phyloP scores from a whole-genome alignment of 2,329 filamentous ascomycete genomes.

The Clonostachys solani region DNA sequence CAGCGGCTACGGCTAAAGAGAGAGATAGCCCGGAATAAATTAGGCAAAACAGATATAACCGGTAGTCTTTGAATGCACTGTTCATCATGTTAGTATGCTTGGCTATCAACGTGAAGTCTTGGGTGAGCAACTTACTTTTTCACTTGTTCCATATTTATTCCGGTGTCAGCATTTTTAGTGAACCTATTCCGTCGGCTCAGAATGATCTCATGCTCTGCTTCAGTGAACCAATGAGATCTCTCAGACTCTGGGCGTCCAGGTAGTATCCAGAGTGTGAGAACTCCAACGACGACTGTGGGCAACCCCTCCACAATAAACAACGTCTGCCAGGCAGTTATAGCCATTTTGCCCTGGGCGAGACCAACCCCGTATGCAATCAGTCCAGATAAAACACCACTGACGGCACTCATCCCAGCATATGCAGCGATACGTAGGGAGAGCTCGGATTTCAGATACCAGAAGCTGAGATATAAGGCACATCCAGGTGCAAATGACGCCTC shows the following conservation, averaged over 20 bases:
- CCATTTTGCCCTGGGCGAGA: slow-evolving; percentile 4
- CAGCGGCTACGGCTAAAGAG: slow-evolving; percentile 7
- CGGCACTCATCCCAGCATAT: slow-evolving; percentile 9
- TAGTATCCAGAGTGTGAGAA: slow-evolving; percentile 7
- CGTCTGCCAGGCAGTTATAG: slow-evolving; percentile 6
- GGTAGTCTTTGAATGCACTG: slow-evolving; percentile 5
- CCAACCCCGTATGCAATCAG: slow-evolving; percentile 6
- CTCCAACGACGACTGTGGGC: slow-evolving; percentile 3
- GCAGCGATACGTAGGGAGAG: slow-evolving; percentile 8
- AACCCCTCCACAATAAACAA: slow-evolving; percentile 8
- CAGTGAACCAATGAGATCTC: slow-evolving; percentile 8
- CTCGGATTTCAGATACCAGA: slow-evolving; percentile 23
- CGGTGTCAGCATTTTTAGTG: slow-evolving; percentile 7
- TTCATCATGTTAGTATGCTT: neutral
- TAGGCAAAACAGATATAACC: slow-evolving; percentile 7
- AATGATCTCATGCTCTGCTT: slow-evolving; percentile 8
- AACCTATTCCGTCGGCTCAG: slow-evolving; percentile 6
- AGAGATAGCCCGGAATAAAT: slow-evolving; percentile 9
- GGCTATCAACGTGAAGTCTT: neutral
- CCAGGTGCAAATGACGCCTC: slow-evolving; percentile 22
- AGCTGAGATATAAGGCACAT: slow-evolving; percentile 18
- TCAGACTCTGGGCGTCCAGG: slow-evolving; percentile 7
- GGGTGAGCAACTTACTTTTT: neutral
- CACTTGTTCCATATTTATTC: slow-evolving; percentile 8
- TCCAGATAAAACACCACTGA: slow-evolving; percentile 8